Percentiles rank a stretch among this genome's conserved stretches.
Evolutionary conservation across 2,329 filamentous ascomycete genomes (phyloP).

Genomic region (Beauveria medogensis): DNA sequence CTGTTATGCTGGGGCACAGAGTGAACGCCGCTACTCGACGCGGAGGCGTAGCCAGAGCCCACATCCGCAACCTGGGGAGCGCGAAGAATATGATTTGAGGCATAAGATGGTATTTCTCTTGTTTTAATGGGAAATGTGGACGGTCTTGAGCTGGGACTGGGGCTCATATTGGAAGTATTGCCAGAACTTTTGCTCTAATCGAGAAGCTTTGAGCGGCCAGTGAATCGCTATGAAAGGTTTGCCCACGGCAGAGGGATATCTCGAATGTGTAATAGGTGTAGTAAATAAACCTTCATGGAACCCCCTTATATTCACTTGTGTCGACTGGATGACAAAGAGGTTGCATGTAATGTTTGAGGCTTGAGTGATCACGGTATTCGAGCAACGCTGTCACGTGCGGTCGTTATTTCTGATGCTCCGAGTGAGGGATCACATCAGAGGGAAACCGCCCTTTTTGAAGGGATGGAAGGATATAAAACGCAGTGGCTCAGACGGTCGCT

Average conservation of each 20-base stretch:
- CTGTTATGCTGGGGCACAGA: background rate
- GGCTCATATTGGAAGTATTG: background rate
- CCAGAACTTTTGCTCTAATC: background rate
- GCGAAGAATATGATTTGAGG: background rate
- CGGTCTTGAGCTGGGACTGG: background rate
- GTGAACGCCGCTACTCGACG: background rate
- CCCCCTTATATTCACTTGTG: no score
- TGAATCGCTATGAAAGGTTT: background rate
- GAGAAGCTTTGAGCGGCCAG: background rate
- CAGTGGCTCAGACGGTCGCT: background rate
- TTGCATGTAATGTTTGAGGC: background rate
- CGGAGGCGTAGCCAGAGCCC: background rate
- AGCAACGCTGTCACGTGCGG: background rate
- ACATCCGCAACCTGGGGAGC: background rate
- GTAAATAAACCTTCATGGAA: background rate
- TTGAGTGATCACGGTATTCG: background rate
- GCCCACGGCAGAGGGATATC: background rate
- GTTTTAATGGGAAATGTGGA: background rate
- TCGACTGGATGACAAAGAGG: background rate
- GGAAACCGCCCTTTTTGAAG: background rate
- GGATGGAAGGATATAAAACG: background rate
- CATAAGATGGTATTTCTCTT: conserved; percentile 8
- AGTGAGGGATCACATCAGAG: background rate
- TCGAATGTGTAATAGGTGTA: background rate
- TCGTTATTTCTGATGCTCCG: background rate